These are phyloP conservation scores for Ophiobolus disseminans DNA, from an alignment of 2,329 filamentous ascomycete species.

Conservation along the genomic window DNA sequence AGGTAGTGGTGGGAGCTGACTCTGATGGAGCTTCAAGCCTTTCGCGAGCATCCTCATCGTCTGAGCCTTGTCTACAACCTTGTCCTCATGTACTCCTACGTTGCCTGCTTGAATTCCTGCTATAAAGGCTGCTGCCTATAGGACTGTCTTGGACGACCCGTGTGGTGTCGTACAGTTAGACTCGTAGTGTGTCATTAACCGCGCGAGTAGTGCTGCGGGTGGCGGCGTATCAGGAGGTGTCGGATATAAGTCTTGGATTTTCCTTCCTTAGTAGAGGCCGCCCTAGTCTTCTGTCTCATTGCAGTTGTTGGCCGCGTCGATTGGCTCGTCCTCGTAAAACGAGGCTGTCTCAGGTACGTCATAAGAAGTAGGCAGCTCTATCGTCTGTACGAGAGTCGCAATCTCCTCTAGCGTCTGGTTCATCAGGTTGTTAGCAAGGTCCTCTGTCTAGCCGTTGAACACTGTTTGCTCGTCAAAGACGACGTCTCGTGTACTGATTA, in stretches of 20 bases:
- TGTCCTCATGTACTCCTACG: not conserved
- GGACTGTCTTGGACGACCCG: not conserved
- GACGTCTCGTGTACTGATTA: slow-evolving; percentile 9
- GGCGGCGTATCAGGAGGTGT: not conserved
- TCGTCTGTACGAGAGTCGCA: not conserved
- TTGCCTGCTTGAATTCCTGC: not conserved
- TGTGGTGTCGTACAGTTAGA: not conserved
- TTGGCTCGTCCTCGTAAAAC: slow-evolving; percentile 4
- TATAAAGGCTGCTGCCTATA: slow-evolving; percentile 7
- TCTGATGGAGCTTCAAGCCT: slow-evolving; percentile 1
- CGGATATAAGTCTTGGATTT: not conserved
- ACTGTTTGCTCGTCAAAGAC: slow-evolving; percentile 8
- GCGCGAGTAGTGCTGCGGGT: not conserved
- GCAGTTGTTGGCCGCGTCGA: not conserved
- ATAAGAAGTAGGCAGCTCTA: not conserved
- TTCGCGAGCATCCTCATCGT: not conserved
- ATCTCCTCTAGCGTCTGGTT: slow-evolving; percentile 11
- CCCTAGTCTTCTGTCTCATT: not conserved
- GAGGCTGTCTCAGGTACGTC: not conserved
- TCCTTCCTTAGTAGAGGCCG: not conserved
- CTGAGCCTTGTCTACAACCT: slow-evolving; percentile 4
- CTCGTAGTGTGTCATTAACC: not conserved
- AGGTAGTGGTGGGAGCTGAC: slow-evolving; percentile 2
- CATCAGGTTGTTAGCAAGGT: slow-evolving; percentile 15
- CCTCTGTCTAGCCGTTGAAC: slow-evolving; percentile 9